Evolutionary conservation across 257 asterid species (phyloP).

Genomic region (Gynochthodes officinalis): DNA sequence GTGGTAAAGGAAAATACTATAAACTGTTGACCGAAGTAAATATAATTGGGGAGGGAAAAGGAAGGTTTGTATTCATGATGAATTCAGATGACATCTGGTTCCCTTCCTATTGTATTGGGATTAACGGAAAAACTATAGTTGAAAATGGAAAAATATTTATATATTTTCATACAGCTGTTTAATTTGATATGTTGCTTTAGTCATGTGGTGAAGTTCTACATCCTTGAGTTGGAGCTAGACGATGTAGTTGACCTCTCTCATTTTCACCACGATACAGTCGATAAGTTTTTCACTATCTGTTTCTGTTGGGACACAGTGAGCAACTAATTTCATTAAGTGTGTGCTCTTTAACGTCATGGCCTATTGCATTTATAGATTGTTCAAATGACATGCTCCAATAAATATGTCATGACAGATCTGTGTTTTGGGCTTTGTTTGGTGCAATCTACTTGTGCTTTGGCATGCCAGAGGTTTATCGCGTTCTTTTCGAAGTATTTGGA

Average conservation of each 20-base stretch:
- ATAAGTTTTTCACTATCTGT: no score
- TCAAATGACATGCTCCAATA: neutral
- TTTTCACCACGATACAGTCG: no score
- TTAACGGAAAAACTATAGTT: neutral
- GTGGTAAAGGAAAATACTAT: neutral
- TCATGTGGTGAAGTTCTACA: no score
- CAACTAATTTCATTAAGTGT: neutral
- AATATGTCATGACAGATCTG: slow-evolving; percentile 57
- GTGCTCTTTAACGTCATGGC: no score
- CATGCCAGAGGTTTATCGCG: slow-evolving; percentile 95
- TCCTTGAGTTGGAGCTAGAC: no score
- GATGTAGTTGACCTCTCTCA: neutral
- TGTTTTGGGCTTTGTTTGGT: slow-evolving; percentile 98
- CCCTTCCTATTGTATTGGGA: neutral
- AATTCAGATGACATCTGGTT: neutral
- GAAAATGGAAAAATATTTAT: neutral
- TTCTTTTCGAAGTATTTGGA: slow-evolving; percentile 94
- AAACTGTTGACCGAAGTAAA: neutral
- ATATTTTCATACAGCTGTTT: neutral
- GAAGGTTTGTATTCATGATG: neutral
- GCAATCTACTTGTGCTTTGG: slow-evolving; percentile 97
- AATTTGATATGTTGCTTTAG: neutral
- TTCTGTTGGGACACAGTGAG: neutral
- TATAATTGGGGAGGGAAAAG: neutral
- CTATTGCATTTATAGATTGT: neutral